Evolutionary conservation across 768 basidiomycete genomes (phyloP), one percentile per base, ranked within the genome.

Genomic region (Trametopsis cervina): DNA sequence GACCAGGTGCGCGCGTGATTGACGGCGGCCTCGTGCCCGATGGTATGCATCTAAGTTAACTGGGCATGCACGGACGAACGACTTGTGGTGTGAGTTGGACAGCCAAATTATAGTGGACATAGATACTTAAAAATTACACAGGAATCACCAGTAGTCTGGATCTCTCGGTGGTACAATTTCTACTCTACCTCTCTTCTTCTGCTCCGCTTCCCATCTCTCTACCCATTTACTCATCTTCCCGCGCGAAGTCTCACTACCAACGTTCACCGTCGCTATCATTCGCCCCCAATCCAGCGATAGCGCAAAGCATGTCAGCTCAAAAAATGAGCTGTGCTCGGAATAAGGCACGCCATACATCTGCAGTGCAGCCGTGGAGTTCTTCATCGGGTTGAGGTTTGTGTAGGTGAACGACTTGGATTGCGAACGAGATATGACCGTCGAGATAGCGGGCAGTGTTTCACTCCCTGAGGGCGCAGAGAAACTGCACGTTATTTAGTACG

Each of bases 201-300:
- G 81, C 66, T 96, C 94, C 26, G 71, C 76, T 52, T 89, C 83
- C 95, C 95, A 98, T 57, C 77, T 83, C 57, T 83, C 76, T 41
- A 97, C 74, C 95, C 94, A 98, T 54, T 77, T 78, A 22, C 75
- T 71, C 85, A 98, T 96, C 72, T 89, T 97, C 4, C 71, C 80
- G 44, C 94, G 70, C 25, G 87, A 82, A 5, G 54, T 64, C 57
- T 82, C 78, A 50, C 72, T 89, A 17, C 83, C 86, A 1, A 94
- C 83, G 55, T 93, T 95, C 33, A 94, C 96, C 0, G 96, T 98
- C 9, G 96, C 89, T 57, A 98, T 94, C 76, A 98, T 95, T 62
- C 80, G 84, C 0, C 68, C 74, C 85, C 83, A 95, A 53, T 80
- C 78, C 37, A 92, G 72, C 17, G 89, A 91, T 66, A 97, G 76